Percentiles rank a stretch among this genome's conserved stretches.
Evolutionary conservation across 163 green algal genomes (phyloP).

Genomic region (Volvox carteri): DNA sequence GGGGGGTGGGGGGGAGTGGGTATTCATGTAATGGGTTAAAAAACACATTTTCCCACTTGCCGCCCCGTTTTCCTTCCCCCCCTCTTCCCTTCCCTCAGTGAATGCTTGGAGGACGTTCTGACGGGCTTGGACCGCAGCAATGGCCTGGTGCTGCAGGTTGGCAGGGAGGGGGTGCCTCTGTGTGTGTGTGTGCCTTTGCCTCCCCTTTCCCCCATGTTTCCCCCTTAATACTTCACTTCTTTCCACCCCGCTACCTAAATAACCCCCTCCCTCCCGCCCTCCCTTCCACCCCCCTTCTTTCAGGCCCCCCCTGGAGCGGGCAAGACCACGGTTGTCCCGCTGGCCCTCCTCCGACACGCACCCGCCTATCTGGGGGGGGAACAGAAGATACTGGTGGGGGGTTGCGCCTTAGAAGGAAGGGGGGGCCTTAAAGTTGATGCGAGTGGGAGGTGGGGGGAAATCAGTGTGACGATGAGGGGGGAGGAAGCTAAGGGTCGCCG

Average conservation of each 20-base stretch:
- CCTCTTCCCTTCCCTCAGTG: no score
- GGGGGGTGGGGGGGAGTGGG: no score
- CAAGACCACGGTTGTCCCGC: slow-evolving; percentile 82
- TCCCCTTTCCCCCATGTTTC: no score
- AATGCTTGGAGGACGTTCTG: slow-evolving; percentile 62
- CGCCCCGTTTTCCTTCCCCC: no score
- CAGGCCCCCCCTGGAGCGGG: slow-evolving; percentile 82
- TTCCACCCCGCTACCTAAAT: no score
- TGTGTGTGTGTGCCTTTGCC: no score
- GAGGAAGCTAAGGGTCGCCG: no score
- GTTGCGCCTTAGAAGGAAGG: not conserved
- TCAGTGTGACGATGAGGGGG: not conserved
- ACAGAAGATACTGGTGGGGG: slow-evolving; percentile 35
- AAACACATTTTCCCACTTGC: no score
- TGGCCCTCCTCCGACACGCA: slow-evolving; percentile 68
- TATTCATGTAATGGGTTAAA: no score
- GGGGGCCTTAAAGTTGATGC: not conserved
- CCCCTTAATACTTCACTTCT: no score
- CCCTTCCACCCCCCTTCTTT: not conserved
- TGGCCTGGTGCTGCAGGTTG: slow-evolving; percentile 71
- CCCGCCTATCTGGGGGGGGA: slow-evolving; percentile 62
- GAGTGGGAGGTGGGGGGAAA: no score
- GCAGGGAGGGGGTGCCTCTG: no score
- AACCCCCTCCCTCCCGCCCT: not conserved
- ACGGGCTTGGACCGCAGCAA: slow-evolving; percentile 60